These are phyloP conservation scores for Inga laurina DNA, from an alignment of 306 rosid species.

Conservation along the genomic window DNA sequence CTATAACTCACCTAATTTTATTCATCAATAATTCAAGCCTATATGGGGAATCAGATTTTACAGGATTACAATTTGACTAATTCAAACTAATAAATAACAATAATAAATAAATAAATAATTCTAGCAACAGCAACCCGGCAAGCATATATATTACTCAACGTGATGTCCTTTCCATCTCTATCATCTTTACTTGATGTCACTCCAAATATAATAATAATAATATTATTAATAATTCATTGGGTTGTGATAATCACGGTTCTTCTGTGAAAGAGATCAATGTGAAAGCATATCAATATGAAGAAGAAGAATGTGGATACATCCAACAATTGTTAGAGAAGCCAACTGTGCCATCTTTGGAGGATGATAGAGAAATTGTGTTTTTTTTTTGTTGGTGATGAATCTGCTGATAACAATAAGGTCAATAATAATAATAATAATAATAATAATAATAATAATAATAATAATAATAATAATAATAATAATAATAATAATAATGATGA, in stretches of 20 bases:
- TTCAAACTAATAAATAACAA: too few species aligned
- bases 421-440: not conserved
- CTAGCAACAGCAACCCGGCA: too few species aligned
- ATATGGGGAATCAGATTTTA: too few species aligned
- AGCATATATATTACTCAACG: too few species aligned
- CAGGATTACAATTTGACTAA: too few species aligned
- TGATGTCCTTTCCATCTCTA: slow-evolving; percentile 42
- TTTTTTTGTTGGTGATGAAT: slow-evolving; percentile 3
- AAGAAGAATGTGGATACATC: slow-evolving; percentile 38
- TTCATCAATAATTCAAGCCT: too few species aligned
- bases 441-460: too few species aligned
- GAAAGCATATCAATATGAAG: not conserved
- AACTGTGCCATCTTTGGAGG: slow-evolving; percentile 34
- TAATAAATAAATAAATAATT: too few species aligned
- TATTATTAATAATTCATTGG: not conserved
- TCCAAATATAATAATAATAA: not conserved
- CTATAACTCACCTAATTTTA: too few species aligned
- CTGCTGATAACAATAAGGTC: slow-evolving; percentile 10
- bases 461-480: too few species aligned
- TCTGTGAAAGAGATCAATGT: not conserved
- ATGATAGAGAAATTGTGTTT: slow-evolving; percentile 12
- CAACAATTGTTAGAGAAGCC: slow-evolving; percentile 36
- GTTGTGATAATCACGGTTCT: not conserved
- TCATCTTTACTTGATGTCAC: slow-evolving; percentile 60
- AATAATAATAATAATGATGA: too few species aligned